Conservation (phyloP, 306 rosid species). For the Arachis hypogaea region DNA sequence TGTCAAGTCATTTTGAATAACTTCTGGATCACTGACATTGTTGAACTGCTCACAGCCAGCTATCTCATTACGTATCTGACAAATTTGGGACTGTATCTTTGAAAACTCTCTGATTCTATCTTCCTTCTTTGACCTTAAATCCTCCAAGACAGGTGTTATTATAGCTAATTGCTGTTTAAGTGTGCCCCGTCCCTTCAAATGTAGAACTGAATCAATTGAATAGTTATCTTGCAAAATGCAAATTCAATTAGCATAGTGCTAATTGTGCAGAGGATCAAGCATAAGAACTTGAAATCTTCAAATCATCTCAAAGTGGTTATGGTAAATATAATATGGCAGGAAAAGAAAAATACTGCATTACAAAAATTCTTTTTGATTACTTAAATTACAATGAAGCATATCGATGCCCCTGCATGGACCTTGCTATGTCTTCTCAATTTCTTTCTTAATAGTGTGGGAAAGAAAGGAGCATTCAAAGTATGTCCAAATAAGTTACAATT, state of each 20-base stretch:
- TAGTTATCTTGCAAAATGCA: background rate
- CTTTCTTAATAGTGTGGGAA: constrained; percentile 12
- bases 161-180: constrained; percentile 70
- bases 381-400: constrained; percentile 8
- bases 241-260: constrained; percentile 27
- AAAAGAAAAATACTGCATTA: constrained; percentile 1
- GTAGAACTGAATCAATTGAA: constrained; percentile 38
- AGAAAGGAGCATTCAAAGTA: background rate
- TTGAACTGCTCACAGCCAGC: constrained; percentile 56
- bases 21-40: constrained; percentile 45
- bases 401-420: background rate
- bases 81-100: constrained; percentile 65
- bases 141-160: constrained; percentile 67
- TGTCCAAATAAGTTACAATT: constrained; percentile 19
- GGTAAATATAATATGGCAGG: background rate
- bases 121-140: constrained; percentile 70
- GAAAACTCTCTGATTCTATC: constrained; percentile 64
- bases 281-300: constrained; percentile 22
- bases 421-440: background rate
- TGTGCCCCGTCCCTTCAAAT: constrained; percentile 72
- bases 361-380: background rate
- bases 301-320: constrained; percentile 19
- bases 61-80: constrained; percentile 67
- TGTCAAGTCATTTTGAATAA: constrained; percentile 57
- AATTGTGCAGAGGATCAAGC: constrained; percentile 14